Evolutionary conservation across 2,329 filamentous ascomycete species (phyloP), one percentile per base, ranked within the genome.

Genomic region (Rhynchosporium secalis): DNA sequence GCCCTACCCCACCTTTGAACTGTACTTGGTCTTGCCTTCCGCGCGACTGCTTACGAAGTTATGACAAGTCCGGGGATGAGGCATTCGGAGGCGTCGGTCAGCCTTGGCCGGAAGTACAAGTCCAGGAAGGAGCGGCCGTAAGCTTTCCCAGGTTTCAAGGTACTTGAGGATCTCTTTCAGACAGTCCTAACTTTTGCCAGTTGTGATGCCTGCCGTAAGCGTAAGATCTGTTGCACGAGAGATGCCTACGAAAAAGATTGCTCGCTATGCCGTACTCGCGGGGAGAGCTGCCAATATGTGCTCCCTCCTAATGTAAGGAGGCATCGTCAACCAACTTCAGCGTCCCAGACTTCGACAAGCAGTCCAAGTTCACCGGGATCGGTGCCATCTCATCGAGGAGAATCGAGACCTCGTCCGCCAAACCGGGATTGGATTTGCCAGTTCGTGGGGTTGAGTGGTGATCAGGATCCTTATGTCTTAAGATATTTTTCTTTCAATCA

Each of bases 151-250:
- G 15, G 31, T 29, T n/a, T 20, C 12, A 28, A 33, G 26, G 36
- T 29, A 51, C 41, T 10, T 51, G 4, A 47, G 9, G 13, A 8
- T 5, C n/a, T 8, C n/a, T 26, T 40, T 8, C 28, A 8, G 13
- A 51, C 15, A n/a, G 52, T 43, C 13, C 33, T 52, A 29, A 38
- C 33, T 15, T 41, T 36, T 12, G n/a, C 10, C 7, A 71, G 69
- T 26, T 70, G 69, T 56, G 69, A 71, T 64, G 68, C 69, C 10
- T 70, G 69, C 52, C 67, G 69, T 15, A 69, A 69, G 60, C 60
- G 69, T 8, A 70, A 71, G 36, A 71, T 70, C 48, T 71, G 69
- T 45, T 71, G 69, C 54, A 69, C 68, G 9, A 62, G 69, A 66
- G 67, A 71, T 51, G 67, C 65, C 7, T 60, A 64, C 41, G 67